phyloP scores from a whole-genome alignment of 192 early-diverging fungal genomes.

The Lunasporangiospora selenospora region DNA sequence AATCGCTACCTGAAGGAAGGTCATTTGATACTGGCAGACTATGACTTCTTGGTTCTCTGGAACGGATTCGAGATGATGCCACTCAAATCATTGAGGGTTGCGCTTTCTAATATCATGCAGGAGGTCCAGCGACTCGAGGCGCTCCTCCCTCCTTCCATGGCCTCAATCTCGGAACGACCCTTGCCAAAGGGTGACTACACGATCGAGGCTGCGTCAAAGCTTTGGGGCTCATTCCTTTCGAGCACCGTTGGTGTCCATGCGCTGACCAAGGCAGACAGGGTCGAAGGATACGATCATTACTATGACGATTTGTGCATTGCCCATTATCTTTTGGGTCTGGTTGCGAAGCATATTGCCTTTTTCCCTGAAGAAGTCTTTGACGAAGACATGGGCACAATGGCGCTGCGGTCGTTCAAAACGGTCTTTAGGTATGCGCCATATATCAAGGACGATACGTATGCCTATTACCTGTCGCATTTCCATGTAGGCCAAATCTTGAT shows the following conservation, averaged over 20 bases:
- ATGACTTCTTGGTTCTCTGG: constrained; percentile 81
- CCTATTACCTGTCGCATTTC: constrained; percentile 63
- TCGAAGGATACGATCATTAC: constrained; percentile 52
- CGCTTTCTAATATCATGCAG: constrained; percentile 37
- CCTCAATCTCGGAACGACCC: constrained; percentile 17
- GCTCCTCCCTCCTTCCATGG: constrained; percentile 31
- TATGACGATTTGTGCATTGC: constrained; percentile 84
- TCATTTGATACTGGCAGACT: constrained; percentile 73
- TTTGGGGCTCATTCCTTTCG: constrained; percentile 31
- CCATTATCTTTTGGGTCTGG: constrained; percentile 69
- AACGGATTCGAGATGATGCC: constrained; percentile 80
- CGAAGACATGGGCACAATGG: constrained; percentile 24
- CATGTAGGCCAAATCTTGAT: constrained; percentile 59
- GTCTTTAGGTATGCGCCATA: constrained; percentile 61
- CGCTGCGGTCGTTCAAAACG: constrained; percentile 38
- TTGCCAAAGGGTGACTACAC: constrained; percentile 31
- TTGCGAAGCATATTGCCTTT: constrained; percentile 65
- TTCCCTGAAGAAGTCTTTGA: constrained; percentile 43
- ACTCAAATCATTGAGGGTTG: constrained; percentile 18
- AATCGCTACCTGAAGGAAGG: constrained; percentile 76
- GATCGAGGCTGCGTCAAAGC: constrained; percentile 45
- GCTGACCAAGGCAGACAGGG: constrained; percentile 21
- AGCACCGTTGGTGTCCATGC: constrained; percentile 28
- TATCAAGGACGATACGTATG: constrained; percentile 69
- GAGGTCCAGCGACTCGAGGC: constrained; percentile 20